Evolutionary conservation across 2,329 filamentous ascomycete species (phyloP), one percentile per base, ranked within the genome.

Genomic region (Graphium sp.): DNA sequence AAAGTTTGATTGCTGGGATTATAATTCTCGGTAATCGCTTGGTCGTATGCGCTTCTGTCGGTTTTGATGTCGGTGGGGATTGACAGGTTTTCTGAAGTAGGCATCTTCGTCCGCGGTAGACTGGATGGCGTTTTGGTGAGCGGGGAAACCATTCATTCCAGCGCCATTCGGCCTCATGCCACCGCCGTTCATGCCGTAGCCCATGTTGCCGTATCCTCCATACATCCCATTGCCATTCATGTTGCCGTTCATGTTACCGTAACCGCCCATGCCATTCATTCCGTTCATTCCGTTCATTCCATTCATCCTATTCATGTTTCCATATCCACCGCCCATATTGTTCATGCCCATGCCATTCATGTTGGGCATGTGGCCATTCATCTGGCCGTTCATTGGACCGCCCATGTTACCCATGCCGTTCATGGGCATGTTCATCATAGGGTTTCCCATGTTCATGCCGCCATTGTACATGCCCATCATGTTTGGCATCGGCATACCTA

Each of bases 61-160:
- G 44, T 84, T 82, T 50, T 85, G 77, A 46, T 89, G 81, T 28
- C 89, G 72, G 46, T 93, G 81, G 3, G 85, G 87, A 47, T 98
- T 98, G 36, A 95, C 81, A 0, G 89, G 89, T 50, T 93, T 87
- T 33, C 89, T 71, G 49, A 95, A 91, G 54, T 98, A 98, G 6
- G 89, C 81, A 34, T 84, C 82, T 33, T 92, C 84, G 32, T 91
- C 82, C 5, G 18, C 17, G 8, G 27, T 31, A 32, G 35, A 42
- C 7, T 42, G 46, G 22, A 45, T 47, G 37, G 44, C 35, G 17
- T 32, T 32, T 15, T 17, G 25, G n/a, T 32, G 26, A 10, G 16
- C 25, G 14, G 27, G 30, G 30, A 22, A 34, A 24, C 33, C 36
- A 31, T 32, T 37, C 38, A 35, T 41, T 26, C 24, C 38, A 28